Percentiles rank a stretch among this genome's conserved stretches.
Conservation (phyloP, 2,329 filamentous ascomycete species). For the Arthrobotrys iridis region DNA sequence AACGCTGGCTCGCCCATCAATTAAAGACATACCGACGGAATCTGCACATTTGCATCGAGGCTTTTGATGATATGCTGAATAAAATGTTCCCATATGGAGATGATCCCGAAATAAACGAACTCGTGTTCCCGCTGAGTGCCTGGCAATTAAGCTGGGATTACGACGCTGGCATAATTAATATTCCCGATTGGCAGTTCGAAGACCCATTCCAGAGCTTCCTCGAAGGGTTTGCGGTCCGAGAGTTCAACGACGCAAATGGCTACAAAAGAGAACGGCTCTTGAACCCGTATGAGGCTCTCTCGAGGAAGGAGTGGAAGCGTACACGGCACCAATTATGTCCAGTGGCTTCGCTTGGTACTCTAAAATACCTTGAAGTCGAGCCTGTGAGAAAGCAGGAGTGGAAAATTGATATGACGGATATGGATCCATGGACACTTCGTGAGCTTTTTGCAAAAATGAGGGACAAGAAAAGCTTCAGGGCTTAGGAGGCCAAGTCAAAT, state of each 20-base stretch:
- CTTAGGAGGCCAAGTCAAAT: no score
- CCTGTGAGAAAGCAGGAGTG: no score
- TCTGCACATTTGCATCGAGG: not conserved
- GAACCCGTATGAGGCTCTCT: no score
- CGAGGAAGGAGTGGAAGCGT: no score
- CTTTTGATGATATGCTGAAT: not conserved
- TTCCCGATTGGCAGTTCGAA: not conserved
- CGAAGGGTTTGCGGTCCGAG: not conserved
- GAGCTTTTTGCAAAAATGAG: not conserved
- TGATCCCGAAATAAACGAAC: not conserved
- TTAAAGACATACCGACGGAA: not conserved
- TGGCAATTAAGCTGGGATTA: not conserved
- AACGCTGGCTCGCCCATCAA: not conserved
- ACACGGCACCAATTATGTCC: no score
- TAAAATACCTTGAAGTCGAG: no score
- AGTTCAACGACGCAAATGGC: not conserved
- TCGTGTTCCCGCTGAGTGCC: not conserved
- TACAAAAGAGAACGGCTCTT: no score
- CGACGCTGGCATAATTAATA: not conserved
- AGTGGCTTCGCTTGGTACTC: no score
- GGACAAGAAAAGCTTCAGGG: not conserved
- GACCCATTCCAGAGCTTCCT: not conserved
- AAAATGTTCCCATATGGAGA: conserved; percentile 1
- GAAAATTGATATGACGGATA: not conserved
- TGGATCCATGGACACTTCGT: not conserved